Evolutionary conservation across 371 early-diverging fungal genomes (phyloP), one percentile per base, ranked within the genome.

Genomic region (Apophysomyces ossiformis): DNA sequence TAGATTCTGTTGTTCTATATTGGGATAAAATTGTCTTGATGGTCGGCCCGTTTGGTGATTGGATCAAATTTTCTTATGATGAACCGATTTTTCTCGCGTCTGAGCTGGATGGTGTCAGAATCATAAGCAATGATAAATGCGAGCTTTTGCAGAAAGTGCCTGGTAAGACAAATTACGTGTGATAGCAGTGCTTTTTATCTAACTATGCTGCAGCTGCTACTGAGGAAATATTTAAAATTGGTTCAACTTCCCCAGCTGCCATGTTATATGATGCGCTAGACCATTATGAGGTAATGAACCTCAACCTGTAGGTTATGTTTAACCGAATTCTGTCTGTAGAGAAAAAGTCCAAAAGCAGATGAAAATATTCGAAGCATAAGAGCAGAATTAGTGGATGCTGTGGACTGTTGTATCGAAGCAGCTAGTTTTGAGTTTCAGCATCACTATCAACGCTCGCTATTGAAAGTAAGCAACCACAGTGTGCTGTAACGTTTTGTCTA

Each of bases 191-290:
- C 9, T 50, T 21, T 18, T 1, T 1, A 5, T 63, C 37, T 26
- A 26, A 46, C 9, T 7, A 41, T 60, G 12, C 37, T 26, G 12
- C 47, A 92, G 93, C 87, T 50, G 87, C 90, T 0, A 90, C 92
- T 0, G 92, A 92, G 61, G 88, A 87, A 35, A 89, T 97, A 39
- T 98, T 97, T 72, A 91, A 90, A 69, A 93, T 96, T 65, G 99
- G 99, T 4, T 97, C 98, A 6, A 96, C 97, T 1, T 86, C 92
- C 9, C 92, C 98, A 15, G 91, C 95, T 1, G 98, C 99, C 7
- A 89, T 98, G 79, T 78, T 99, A 41, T 97, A 85, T 68, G 99
- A 99, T 75, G 97, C 98, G 0, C 78, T 90, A 37, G 96, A 97
- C 64, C 89, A 92, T 68, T 95, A 95, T 69, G 92, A 92, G 77